A percentile compares a stretch with the other conserved stretches of the same genome.
Conservation (phyloP, 495 filamentous ascomycete species). For the Amphirosellinia nigrospora region DNA sequence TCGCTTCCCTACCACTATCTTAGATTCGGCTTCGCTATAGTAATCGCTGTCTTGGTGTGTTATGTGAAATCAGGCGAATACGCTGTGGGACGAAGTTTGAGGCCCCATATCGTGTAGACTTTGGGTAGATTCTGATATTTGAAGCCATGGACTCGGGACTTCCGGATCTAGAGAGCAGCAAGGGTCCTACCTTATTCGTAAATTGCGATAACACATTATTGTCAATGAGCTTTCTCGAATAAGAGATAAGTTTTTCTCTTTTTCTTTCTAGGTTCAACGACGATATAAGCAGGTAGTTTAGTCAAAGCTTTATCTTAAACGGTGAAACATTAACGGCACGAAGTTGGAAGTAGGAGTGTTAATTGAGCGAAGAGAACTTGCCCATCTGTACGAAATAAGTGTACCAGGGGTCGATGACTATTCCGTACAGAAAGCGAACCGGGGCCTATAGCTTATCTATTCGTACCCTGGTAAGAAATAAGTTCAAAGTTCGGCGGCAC, state of each 20-base stretch:
- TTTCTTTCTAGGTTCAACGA: neutral
- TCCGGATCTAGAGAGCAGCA: no score
- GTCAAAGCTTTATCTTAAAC: neutral
- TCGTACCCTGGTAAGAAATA: neutral
- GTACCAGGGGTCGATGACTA: neutral
- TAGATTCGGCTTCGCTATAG: no score
- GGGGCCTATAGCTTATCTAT: neutral
- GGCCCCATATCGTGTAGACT: no score
- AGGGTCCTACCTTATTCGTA: no score
- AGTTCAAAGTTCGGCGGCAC: neutral
- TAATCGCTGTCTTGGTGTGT: no score
- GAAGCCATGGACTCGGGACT: no score
- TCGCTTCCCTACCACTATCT: no score
- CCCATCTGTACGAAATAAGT: neutral
- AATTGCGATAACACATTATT: no score
- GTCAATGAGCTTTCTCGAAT: no score
- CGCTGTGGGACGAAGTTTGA: no score
- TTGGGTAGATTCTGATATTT: no score
- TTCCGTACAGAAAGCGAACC: neutral
- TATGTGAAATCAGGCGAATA: no score
- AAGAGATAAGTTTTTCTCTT: neutral
- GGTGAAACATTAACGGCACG: neutral
- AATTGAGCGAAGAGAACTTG: neutral
- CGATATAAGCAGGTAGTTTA: neutral
- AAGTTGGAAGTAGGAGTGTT: neutral